Conservation (phyloP, 106 monocot species). For the Allium sativum region DNA sequence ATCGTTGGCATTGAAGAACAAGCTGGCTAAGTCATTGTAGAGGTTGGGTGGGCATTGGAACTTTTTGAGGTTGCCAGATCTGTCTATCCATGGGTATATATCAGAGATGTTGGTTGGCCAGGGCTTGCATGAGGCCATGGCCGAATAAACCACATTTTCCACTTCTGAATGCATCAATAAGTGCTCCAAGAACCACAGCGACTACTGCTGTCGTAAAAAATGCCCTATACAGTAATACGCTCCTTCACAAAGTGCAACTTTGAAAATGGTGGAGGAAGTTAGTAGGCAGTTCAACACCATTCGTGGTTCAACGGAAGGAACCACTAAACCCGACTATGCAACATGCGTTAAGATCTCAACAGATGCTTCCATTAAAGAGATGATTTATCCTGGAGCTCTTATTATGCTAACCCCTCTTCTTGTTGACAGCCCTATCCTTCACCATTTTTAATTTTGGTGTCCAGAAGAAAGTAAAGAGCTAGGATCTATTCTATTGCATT, state of each 20-base stretch:
- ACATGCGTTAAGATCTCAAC: constrained; percentile 53
- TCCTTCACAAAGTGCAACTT: constrained; percentile 72
- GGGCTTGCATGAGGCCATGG: constrained; percentile 82
- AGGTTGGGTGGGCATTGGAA: constrained; percentile 66
- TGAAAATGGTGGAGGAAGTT: constrained; percentile 56
- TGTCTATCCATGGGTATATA: constrained; percentile 44
- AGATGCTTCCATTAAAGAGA: constrained; percentile 56
- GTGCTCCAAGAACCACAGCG: constrained; percentile 61
- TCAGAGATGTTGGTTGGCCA: constrained; percentile 38
- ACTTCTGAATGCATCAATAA: constrained; percentile 61
- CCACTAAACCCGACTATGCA: constrained; percentile 41
- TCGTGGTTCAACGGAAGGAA: constrained; percentile 49
- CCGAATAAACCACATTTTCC: constrained; percentile 87
- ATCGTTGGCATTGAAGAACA: constrained; percentile 84
- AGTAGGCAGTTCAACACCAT: constrained; percentile 49
- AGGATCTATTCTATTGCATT: no score
- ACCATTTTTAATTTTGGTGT: no score
- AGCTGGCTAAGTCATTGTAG: constrained; percentile 83
- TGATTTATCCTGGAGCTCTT: constrained; percentile 54
- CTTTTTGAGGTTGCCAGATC: constrained; percentile 55
- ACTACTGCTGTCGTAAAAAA: constrained; percentile 87
- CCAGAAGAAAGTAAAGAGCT: no score
- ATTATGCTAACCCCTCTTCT: constrained; percentile 51
- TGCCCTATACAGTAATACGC: constrained; percentile 74
- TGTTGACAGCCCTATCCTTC: no score